These are phyloP conservation scores for Eucalyptus pauciflora DNA, from an alignment of 345 rosid species.

Conservation along the genomic window DNA sequence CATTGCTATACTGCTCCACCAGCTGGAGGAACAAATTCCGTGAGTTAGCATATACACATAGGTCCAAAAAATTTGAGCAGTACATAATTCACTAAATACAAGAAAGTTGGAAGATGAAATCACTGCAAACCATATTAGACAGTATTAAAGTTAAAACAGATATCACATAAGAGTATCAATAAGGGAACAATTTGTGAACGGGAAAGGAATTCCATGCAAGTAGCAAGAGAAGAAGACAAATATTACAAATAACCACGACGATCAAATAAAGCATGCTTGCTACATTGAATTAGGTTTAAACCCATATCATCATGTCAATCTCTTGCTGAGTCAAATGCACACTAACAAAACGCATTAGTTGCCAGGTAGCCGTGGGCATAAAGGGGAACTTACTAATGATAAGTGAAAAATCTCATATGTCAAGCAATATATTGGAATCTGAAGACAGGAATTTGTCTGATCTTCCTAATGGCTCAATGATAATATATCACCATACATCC, in stretches of 20 bases:
- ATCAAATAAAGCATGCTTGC: not conserved
- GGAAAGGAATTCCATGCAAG: not conserved
- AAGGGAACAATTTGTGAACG: not conserved
- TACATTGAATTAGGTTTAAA: not conserved
- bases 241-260: not conserved
- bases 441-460: not conserved
- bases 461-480: not conserved
- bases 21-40: constrained; percentile 27
- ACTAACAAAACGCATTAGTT: not conserved
- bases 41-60: not conserved
- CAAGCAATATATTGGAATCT: not conserved
- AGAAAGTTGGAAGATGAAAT: not conserved
- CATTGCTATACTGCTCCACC: constrained; percentile 52
- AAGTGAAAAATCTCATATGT: not conserved
- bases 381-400: not conserved
- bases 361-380: not conserved
- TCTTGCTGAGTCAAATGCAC: not conserved
- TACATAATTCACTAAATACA: not conserved
- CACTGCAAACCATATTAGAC: not conserved
- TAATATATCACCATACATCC: not conserved
- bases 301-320: not conserved
- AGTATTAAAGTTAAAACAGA: not conserved
- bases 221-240: not conserved
- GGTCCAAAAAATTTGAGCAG: not conserved
- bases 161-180: not conserved